These are phyloP conservation scores for Pichia ethanolica DNA, from an alignment of 805 yeast genomes.

Conservation along the genomic window DNA sequence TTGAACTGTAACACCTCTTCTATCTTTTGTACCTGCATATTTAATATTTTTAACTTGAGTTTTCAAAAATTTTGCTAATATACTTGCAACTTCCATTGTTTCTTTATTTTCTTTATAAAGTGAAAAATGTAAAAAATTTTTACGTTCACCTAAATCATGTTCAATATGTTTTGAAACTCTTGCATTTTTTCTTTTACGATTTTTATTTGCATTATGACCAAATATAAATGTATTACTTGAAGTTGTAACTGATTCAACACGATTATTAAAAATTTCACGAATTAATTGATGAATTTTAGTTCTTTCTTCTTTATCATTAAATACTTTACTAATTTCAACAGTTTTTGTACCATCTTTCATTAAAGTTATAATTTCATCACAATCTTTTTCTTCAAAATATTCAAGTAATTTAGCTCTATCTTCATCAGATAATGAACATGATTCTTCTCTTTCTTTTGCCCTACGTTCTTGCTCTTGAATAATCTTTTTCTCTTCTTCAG, in stretches of 20 bases:
- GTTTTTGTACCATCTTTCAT: slow-evolving; percentile 35
- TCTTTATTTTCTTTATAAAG: slow-evolving; percentile 93
- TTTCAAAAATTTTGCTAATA: slow-evolving; percentile 65
- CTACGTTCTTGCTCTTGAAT: slow-evolving; percentile 35
- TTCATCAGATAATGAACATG: slow-evolving; percentile 37
- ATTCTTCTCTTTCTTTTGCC: slow-evolving; percentile 30
- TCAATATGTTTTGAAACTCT: slow-evolving; percentile 43
- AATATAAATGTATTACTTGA: slow-evolving; percentile 58
- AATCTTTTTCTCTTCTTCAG: slow-evolving; percentile 28
- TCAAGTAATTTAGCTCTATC: slow-evolving; percentile 41
- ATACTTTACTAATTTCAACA: slow-evolving; percentile 48
- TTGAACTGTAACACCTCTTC: slow-evolving; percentile 94
- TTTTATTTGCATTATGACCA: slow-evolving; percentile 42
- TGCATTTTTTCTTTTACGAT: slow-evolving; percentile 25
- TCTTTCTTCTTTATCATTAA: slow-evolving; percentile 65
- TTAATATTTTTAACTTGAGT: slow-evolving; percentile 64
- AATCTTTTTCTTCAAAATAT: slow-evolving; percentile 53
- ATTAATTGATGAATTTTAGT: slow-evolving; percentile 72
- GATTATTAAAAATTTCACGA: slow-evolving; percentile 64
- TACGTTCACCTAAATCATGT: slow-evolving; percentile 68
- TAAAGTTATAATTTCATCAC: slow-evolving; percentile 45
- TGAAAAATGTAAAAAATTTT: slow-evolving; percentile 65
- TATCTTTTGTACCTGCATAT: slow-evolving; percentile 94
- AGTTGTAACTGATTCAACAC: slow-evolving; percentile 74
- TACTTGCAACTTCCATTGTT: slow-evolving; percentile 88